A percentile compares a stretch with the other conserved stretches of the same genome.
Evolutionary conservation across 2,329 filamentous ascomycete genomes (phyloP).

Genomic region (Akanthomyces lecanii): DNA sequence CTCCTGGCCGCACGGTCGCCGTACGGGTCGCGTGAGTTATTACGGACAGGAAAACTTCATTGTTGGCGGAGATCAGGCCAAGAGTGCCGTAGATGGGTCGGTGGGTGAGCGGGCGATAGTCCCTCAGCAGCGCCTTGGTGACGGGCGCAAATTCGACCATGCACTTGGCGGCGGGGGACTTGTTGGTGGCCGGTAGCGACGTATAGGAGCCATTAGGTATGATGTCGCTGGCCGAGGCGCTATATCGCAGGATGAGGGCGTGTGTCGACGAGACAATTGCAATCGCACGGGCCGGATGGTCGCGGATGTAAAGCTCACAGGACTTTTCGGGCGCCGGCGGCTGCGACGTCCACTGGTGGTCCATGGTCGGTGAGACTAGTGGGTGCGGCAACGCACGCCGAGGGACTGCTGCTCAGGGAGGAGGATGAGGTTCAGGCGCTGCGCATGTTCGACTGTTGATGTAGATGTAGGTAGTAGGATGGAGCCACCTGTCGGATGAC

Average conservation of each 20-base stretch:
- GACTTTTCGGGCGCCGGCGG: constrained; percentile 53
- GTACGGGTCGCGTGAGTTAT: constrained; percentile 76
- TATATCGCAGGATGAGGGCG: constrained; percentile 81
- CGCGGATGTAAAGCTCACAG: constrained; percentile 78
- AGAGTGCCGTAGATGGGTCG: constrained; percentile 79
- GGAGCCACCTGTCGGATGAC: constrained; percentile 8
- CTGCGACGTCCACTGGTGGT: constrained; percentile 46
- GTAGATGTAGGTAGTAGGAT: neutral
- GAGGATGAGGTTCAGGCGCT: neutral
- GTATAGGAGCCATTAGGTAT: constrained; percentile 55
- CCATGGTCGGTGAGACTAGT: constrained; percentile 37
- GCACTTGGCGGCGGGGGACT: constrained; percentile 57
- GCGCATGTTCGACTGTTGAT: constrained; percentile 1
- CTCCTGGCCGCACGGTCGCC: constrained; percentile 77
- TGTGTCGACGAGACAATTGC: constrained; percentile 76
- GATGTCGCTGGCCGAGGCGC: constrained; percentile 57
- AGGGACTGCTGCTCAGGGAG: constrained; percentile 1
- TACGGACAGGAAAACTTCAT: constrained; percentile 86
- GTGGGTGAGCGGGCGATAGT: constrained; percentile 71
- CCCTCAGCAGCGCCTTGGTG: constrained; percentile 61
- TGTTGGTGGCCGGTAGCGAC: constrained; percentile 45
- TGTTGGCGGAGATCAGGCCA: constrained; percentile 76
- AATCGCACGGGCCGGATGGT: constrained; percentile 82
- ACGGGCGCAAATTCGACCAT: constrained; percentile 80
- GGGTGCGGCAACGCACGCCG: neutral